A percentile compares a stretch with the other conserved stretches of the same genome.
Evolutionary conservation across 306 rosid genomes (phyloP).

Genomic region (Cucumis cinereus): DNA sequence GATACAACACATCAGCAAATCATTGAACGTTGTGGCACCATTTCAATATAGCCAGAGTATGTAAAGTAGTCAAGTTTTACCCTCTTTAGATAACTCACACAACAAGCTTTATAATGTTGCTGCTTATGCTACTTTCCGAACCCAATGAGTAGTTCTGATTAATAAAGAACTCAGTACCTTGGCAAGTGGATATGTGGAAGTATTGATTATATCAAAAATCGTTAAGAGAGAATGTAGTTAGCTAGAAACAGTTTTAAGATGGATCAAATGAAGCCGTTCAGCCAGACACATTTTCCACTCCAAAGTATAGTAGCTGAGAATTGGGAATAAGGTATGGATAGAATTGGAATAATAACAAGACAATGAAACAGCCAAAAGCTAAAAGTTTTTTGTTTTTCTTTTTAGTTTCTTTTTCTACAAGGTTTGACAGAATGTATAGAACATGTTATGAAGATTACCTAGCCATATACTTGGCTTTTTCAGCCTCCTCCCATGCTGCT

Average conservation of each 20-base stretch:
- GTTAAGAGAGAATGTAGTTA: neutral
- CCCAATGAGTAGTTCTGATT: too few relatives aligned
- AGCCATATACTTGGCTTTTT: constrained; percentile 84
- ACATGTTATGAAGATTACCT: constrained; percentile 28
- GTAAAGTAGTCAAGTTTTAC: too few relatives aligned
- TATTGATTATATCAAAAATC: neutral
- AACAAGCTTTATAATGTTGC: too few relatives aligned
- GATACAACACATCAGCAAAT: too few relatives aligned
- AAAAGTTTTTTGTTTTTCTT: neutral
- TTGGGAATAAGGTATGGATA: neutral
- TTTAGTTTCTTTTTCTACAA: neutral
- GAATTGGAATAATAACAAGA: neutral
- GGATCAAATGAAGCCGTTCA: too few relatives aligned
- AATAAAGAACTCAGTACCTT: too few relatives aligned
- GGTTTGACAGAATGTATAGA: neutral
- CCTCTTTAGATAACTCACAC: too few relatives aligned
- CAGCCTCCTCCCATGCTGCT: constrained; percentile 92
- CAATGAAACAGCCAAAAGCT: neutral
- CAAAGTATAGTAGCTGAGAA: neutral
- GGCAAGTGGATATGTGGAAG: too few relatives aligned
- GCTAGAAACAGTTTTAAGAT: too few relatives aligned
- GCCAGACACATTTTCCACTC: neutral
- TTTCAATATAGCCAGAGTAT: too few relatives aligned
- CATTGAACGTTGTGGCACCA: too few relatives aligned
- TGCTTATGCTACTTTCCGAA: too few relatives aligned